Percentiles rank a stretch among this genome's conserved stretches.
phyloP scores from a whole-genome alignment of 1,284 basidiomycete genomes.

The Chalciporus sp. region DNA sequence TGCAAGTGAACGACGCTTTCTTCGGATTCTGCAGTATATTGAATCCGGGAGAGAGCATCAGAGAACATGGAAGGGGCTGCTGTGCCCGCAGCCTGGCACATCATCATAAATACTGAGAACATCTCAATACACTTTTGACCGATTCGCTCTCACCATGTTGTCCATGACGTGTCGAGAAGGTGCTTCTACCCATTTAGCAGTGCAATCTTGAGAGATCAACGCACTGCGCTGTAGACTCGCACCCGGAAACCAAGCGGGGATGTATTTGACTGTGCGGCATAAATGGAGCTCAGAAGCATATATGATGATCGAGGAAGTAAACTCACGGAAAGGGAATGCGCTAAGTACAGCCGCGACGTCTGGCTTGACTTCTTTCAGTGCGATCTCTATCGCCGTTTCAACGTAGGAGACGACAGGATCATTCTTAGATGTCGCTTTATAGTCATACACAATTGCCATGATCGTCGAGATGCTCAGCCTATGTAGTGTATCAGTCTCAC shows the following conservation, averaged over 20 bases:
- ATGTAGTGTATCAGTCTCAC: not conserved
- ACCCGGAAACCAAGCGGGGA: constrained; percentile 11
- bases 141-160: constrained; percentile 12
- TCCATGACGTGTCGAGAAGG: constrained; percentile 14
- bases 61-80: constrained; percentile 13
- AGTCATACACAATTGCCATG: constrained; percentile 18
- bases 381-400: constrained; percentile 10
- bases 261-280: not conserved
- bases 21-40: not conserved
- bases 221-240: constrained; percentile 4
- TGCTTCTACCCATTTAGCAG: constrained; percentile 1
- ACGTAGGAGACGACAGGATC: constrained; percentile 12
- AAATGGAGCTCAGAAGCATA: not conserved
- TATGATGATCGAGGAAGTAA: not conserved
- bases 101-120: not conserved
- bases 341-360: constrained; percentile 6
- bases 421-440: constrained; percentile 2
- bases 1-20: not conserved
- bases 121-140: not conserved
- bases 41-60: constrained; percentile 9
- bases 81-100: constrained; percentile 14
- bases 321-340: constrained; percentile 16
- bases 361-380: constrained; percentile 9
- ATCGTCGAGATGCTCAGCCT: constrained; percentile 15
- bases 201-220: not conserved